Evolutionary conservation across 148 eudicot species (phyloP).

Genomic region (Polygonum maritimum): DNA sequence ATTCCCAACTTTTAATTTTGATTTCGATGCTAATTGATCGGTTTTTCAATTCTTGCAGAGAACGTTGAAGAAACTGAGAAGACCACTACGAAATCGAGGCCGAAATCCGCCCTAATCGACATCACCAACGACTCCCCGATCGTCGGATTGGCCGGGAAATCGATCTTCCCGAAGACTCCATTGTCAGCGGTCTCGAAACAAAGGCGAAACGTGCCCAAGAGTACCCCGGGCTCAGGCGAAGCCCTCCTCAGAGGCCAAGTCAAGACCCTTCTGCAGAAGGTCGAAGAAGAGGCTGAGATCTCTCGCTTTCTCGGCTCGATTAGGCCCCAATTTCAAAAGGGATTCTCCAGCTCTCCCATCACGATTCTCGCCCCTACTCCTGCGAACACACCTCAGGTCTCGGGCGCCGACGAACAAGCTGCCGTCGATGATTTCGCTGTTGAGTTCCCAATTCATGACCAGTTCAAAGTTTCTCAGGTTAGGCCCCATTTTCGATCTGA

Average conservation of each 20-base stretch:
- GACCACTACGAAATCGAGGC: constrained; percentile 19
- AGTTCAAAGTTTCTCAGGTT: constrained; percentile 49
- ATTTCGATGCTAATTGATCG: background rate
- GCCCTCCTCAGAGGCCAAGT: constrained; percentile 75
- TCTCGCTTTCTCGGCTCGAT: constrained; percentile 24
- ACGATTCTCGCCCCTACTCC: constrained; percentile 79
- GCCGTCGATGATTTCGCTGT: constrained; percentile 19
- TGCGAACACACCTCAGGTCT: constrained; percentile 59
- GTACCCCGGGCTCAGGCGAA: constrained; percentile 90
- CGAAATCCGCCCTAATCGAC: constrained; percentile 42
- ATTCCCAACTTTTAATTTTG: background rate
- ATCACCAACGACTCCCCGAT: constrained; percentile 92
- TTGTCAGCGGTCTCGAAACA: constrained; percentile 43
- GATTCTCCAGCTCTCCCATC: constrained; percentile 37
- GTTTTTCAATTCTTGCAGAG: constrained; percentile 23
- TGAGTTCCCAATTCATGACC: constrained; percentile 41
- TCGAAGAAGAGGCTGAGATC: constrained; percentile 72
- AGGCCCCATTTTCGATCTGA: background rate
- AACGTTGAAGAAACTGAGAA: constrained; percentile 48
- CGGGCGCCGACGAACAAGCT: constrained; percentile 11
- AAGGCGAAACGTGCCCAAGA: constrained; percentile 20
- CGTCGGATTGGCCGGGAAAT: constrained; percentile 58
- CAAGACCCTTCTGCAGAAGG: constrained; percentile 69
- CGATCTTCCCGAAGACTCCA: constrained; percentile 44
- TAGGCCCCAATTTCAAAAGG: constrained; percentile 23